Base-by-base conservation (phyloP, 169 alveolate species). In the Eimeria acervulina region DNA sequence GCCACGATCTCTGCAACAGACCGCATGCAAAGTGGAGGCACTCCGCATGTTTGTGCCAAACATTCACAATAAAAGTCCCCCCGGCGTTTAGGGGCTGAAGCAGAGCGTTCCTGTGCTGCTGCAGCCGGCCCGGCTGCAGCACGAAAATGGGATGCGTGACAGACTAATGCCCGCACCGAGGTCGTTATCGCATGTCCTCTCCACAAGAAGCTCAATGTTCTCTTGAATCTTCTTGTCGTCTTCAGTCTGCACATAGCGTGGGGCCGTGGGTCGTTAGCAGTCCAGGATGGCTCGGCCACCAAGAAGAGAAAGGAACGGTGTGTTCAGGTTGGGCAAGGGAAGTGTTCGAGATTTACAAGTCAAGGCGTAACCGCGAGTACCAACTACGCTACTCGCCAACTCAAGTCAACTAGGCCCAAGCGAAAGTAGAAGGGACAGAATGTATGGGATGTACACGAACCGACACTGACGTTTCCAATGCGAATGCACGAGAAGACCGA, bases 141-240 rank as follows among this genome's bases (percentile, higher is more conserved):
- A 40, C n/a, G 61, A 40, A 12, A 28, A 40, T 44, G 15, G 40
- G 28, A 61, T 19, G 23, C 44, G 6, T 17, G 23, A 28, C 38
- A 52, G 31, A 44, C 26, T 21, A 44, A 36, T 21, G 8, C 7
- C 52, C 96, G 26, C 85, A 94, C 96, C 96, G 26, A 68, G 95
- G 68, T 94, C 96, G 40, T 55, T 13, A 66, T 94, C 96, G 52
- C 92, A 91, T 28, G 92, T 66, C n/a, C 96, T 40, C 81, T 94
- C 96, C 33, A 94, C 96, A 26, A 94, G 83, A 44, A 94, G 95
- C 47, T 94, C 96, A 61, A 94, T 84, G 72, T 94, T 83, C 61
- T 94, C 96, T 42, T 85, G 91, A 33, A 81, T 94, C 85, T 85
- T 84, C 95, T 85, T 84, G 91, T 94, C 96, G 19, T 94, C 96